A percentile compares a stretch with the other conserved stretches of the same genome.
These are phyloP conservation scores for Zangia roseola DNA, from an alignment of 768 basidiomycete genomes.

Conservation along the genomic window DNA sequence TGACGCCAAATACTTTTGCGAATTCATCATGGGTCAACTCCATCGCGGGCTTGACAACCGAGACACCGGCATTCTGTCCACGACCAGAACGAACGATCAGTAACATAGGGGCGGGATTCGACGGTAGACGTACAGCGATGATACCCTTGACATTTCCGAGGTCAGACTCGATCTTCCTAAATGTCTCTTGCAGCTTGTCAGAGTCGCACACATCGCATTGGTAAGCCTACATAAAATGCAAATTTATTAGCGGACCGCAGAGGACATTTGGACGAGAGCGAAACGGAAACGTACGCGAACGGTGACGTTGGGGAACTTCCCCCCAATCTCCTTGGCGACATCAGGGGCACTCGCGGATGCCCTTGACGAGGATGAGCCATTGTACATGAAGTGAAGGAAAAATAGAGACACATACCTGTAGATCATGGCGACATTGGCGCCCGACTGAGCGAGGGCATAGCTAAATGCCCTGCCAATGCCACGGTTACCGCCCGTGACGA, in stretches of 20 bases:
- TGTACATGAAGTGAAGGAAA: too few species aligned
- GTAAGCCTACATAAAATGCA: slow-evolving; percentile 43
- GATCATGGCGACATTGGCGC: slow-evolving; percentile 60
- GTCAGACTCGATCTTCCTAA: slow-evolving; percentile 49
- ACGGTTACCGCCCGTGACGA: slow-evolving; percentile 62
- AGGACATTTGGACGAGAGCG: too few species aligned
- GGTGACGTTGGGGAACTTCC: slow-evolving; percentile 44
- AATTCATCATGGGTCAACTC: slow-evolving; percentile 59
- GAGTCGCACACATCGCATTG: slow-evolving; percentile 59
- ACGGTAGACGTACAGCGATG: slow-evolving; percentile 52
- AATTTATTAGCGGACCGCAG: too few species aligned
- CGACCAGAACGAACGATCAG: not conserved
- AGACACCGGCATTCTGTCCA: slow-evolving; percentile 61
- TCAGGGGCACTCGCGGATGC: slow-evolving; percentile 46
- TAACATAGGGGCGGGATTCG: accelerated
- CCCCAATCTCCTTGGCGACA: slow-evolving; percentile 45
- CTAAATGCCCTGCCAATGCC: slow-evolving; percentile 61
- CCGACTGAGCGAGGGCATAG: slow-evolving; percentile 51
- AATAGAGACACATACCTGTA: slow-evolving; percentile 53
- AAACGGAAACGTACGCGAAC: slow-evolving; percentile 29
- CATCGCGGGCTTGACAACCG: slow-evolving; percentile 59
- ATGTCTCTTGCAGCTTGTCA: slow-evolving; percentile 41
- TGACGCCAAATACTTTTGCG: slow-evolving; percentile 51
- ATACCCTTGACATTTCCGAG: slow-evolving; percentile 48
- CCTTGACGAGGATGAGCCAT: slow-evolving; percentile 38